Base-by-base conservation (phyloP, 176 grass and related monocot genomes). In the Aechmea fasciata region DNA sequence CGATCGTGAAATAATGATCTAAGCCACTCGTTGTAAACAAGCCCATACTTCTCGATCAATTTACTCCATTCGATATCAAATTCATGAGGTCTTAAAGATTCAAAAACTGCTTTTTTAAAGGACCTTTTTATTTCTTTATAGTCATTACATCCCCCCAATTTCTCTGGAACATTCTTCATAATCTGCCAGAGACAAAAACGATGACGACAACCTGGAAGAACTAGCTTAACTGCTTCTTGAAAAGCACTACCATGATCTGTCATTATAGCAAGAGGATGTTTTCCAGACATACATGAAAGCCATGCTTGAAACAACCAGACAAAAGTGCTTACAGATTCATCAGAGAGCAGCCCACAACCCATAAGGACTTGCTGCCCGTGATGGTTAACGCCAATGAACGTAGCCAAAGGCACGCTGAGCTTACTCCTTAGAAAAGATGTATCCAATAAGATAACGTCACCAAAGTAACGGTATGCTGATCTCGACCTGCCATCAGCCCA, bases 101-200 rank as follows among this genome's bases (percentile, higher is more conserved):
- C 65, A 73, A 47, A 74, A 26, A 80, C 71, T 47, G 67, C 78
- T 67, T 68, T 52, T 52, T 71, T 57, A 13, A 80, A 74, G 18
- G n/a, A 17, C 15, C 51, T 69, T 51, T 51, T 57, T 47, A 80
- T 74, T 28, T 26, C 72, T 69, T 68, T 50, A 64, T 69, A 69
- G 6, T 66, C 52, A 2, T 47, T 18, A 10, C 25, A 80, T 20
- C 76, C 67, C 49, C 64, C 57, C 9, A 80, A 29, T 6, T 51
- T 80, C 67, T 74, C 65, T 19, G 71, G 54, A 50, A 80, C 20
- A 65, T 64, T 80, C 54, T 69, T 69, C 71, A 80, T 80, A 57
- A 74, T 73, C 71, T 68, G 52, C 52, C n/a, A 69, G 51, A 63
- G 63, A 50, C 78, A 63, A 15, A 71, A 62, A 50, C 65, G 48